Evolutionary conservation across 805 yeast species (phyloP).

Genomic region (Blastobotrys peoriensis): DNA sequence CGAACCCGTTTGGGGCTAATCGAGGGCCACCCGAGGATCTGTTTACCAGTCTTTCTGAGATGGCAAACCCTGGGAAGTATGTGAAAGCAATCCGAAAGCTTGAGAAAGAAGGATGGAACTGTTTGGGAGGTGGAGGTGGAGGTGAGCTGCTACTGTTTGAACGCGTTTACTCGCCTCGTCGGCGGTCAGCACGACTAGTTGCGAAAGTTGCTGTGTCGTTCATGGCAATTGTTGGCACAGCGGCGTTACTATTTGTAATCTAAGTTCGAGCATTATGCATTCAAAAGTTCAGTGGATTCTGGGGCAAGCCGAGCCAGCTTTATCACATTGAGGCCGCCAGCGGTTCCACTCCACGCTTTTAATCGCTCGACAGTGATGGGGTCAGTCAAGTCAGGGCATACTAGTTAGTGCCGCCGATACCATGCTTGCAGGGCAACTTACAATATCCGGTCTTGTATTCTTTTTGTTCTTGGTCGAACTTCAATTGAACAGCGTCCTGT

Average conservation of each 20-base stretch:
- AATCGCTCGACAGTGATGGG: constrained; percentile 51
- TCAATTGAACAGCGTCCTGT: constrained; percentile 61
- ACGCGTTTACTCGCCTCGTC: constrained; percentile 25
- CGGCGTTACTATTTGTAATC: too few species aligned
- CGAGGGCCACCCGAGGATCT: constrained; percentile 18
- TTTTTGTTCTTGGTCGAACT: constrained; percentile 52
- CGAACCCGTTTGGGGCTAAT: constrained; percentile 14
- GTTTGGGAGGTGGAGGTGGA: constrained; percentile 46
- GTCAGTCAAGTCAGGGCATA: constrained; percentile 67
- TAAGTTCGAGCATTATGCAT: too few species aligned
- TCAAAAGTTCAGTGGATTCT: constrained; percentile 9
- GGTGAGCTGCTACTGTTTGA: constrained; percentile 38
- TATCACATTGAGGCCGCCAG: constrained; percentile 67
- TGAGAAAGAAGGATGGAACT: constrained; percentile 44
- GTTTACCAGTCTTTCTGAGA: constrained; percentile 18
- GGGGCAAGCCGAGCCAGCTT: constrained; percentile 38
- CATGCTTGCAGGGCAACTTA: too few species aligned
- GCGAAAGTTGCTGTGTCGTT: constrained; percentile 7
- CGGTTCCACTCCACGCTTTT: constrained; percentile 73
- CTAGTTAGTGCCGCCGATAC: constrained; percentile 9
- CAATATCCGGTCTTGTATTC: constrained; percentile 61
- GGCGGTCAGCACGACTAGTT: constrained; percentile 8
- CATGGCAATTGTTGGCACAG: neutral
- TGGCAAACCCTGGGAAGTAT: constrained; percentile 18
- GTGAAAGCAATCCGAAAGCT: constrained; percentile 36